Evolutionary conservation across 345 rosid species (phyloP), one percentile per base, ranked within the genome.

Genomic region (Erysimum cheiranthoides): DNA sequence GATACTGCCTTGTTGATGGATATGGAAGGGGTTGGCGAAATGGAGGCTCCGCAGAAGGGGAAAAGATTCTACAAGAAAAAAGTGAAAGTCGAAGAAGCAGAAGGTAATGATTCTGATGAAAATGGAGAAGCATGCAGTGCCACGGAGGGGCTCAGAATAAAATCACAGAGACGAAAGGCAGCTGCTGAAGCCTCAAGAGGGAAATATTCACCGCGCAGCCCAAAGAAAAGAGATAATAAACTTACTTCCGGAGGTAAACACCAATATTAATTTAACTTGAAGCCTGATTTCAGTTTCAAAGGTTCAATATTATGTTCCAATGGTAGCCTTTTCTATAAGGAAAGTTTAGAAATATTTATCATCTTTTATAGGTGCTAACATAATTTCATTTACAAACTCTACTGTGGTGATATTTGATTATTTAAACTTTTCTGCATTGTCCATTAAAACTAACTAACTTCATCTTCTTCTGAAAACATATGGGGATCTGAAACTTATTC

Each of bases 51-150:
- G 21, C 80, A 36, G 66, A 89, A 89, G 78, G 86, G 83, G 51
- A 88, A 89, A 74, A 90, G 81, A 73, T 28, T 77, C 35, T 83
- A 83, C 74, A 78, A 81, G 80, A 92, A 86, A 81, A 89, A 78
- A 74, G 81, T 79, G 65, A 86, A 79, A 82, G 83, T 65, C 27
- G 91, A 85, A 67, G 88, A 84, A 71, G 74, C 66, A 30, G 78
- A 76, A 71, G 83, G 76, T 68, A 78, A 80, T 77, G 69, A 73
- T 68, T 89, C 86, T 61, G 97, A 89, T 81, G 95, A 86, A 65
- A 84, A 84, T 51, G 88, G 85, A 56, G 98, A 85, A 83, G 94
- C 94, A 38, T 86, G 93, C 79, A 96, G 97, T 49, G 96, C 93
- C 66, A 89, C 95, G 61, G 88, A 87, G 89, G 96, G 92, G 73